Percentiles rank a stretch among this genome's conserved stretches.
Evolutionary conservation across 1,284 basidiomycete genomes (phyloP).

Genomic region (Psilocybe mexicana): DNA sequence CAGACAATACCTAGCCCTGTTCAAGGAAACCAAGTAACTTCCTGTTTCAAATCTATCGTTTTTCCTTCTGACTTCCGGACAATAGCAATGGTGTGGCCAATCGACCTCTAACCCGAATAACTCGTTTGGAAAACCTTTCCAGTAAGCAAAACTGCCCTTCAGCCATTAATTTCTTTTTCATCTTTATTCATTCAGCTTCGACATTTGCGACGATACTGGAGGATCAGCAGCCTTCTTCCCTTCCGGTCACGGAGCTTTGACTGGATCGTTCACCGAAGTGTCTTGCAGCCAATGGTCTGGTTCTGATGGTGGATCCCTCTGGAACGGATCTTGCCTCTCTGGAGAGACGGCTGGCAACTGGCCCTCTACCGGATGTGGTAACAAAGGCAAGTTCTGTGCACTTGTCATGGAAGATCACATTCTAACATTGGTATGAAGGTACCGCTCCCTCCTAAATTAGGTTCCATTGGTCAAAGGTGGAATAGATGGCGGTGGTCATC

Average conservation of each 20-base stretch:
- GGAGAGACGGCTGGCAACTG: slow-evolving; percentile 50
- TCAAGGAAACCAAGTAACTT: slow-evolving; percentile 41
- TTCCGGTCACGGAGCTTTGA: slow-evolving; percentile 51
- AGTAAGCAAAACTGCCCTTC: slow-evolving; percentile 38
- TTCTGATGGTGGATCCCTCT: slow-evolving; percentile 45
- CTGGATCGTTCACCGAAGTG: slow-evolving; percentile 53
- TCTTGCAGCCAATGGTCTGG: slow-evolving; percentile 58
- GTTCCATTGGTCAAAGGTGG: not conserved
- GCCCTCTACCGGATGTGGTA: slow-evolving; percentile 54
- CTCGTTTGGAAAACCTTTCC: slow-evolving; percentile 44
- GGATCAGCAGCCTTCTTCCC: slow-evolving; percentile 57
- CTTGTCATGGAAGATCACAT: not conserved
- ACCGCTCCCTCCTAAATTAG: slow-evolving; percentile 24
- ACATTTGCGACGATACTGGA: slow-evolving; percentile 61
- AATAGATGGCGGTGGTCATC: not conserved
- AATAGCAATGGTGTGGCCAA: slow-evolving; percentile 55
- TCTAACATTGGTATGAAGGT: slow-evolving; percentile 21
- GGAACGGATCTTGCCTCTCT: slow-evolving; percentile 49
- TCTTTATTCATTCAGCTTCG: slow-evolving; percentile 42
- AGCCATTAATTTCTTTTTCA: not conserved
- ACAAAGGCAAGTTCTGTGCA: slow-evolving; percentile 43
- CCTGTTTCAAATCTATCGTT: not conserved
- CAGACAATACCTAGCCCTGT: slow-evolving; percentile 37
- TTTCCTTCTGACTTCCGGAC: not conserved
- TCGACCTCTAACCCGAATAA: slow-evolving; percentile 43